Evolutionary conservation across 768 basidiomycete species (phyloP).

Genomic region (Trametes sanguinea): DNA sequence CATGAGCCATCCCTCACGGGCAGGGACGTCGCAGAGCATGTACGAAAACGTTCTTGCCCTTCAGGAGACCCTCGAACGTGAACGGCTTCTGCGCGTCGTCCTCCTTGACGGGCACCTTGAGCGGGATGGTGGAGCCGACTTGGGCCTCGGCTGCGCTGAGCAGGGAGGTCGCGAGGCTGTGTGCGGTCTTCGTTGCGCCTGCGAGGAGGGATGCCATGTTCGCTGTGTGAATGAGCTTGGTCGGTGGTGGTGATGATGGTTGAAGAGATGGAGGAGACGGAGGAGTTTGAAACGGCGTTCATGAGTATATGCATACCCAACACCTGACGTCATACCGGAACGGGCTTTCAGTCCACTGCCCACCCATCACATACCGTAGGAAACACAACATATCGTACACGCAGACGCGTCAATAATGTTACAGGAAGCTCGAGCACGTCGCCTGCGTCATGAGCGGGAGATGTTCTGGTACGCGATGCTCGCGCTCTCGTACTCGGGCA

Average conservation of each 20-base stretch:
- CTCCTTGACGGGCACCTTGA: constrained; percentile 56
- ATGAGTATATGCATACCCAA: no score
- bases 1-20: not conserved
- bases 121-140: constrained; percentile 52
- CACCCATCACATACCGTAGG: no score
- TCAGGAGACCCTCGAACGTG: constrained; percentile 43
- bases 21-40: not conserved
- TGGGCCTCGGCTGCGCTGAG: constrained; percentile 48
- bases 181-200: constrained; percentile 52
- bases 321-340: constrained; percentile 18
- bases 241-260: no score
- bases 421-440: constrained; percentile 1
- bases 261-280: not conserved
- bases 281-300: no score
- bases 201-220: constrained; percentile 51
- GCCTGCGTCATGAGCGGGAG: constrained; percentile 58
- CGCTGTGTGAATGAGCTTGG: no score
- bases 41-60: constrained; percentile 67
- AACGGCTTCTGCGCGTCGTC: constrained; percentile 46
- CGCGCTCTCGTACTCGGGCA: constrained; percentile 76
- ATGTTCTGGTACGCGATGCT: constrained; percentile 80
- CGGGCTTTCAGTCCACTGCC: not conserved
- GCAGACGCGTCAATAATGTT: not conserved
- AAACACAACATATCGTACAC: constrained; percentile 3
- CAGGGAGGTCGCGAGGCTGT: constrained; percentile 53